These are phyloP conservation scores for Arthrobotrys entomopaga DNA, from an alignment of 2,329 filamentous ascomycete species.

Conservation along the genomic window DNA sequence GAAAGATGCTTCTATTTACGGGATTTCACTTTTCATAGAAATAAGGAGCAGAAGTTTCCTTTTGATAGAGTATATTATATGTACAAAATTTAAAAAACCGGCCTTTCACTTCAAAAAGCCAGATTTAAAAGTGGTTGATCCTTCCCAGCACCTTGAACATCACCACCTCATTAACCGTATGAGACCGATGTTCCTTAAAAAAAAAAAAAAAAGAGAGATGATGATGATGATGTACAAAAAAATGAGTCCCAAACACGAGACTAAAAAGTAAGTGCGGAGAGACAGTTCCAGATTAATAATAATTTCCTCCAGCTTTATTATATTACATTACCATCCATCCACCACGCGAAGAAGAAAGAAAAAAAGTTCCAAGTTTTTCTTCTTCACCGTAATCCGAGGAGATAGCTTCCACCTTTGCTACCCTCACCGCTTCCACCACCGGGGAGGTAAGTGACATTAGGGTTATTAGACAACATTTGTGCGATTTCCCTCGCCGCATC, in stretches of 20 bases:
- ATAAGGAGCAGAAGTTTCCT: background rate
- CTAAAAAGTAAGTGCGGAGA: slow-evolving; percentile 35
- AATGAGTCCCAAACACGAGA: background rate
- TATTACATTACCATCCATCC: slow-evolving; percentile 14
- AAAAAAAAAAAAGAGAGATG: no score
- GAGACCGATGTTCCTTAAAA: background rate
- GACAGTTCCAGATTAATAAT: slow-evolving; percentile 1
- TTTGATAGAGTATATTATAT: slow-evolving; percentile 24
- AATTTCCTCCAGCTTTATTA: slow-evolving; percentile 11
- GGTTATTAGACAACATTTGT: slow-evolving; percentile 85
- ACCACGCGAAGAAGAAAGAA: background rate
- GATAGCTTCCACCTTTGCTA: slow-evolving; percentile 70
- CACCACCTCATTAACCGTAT: background rate
- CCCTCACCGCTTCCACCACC: slow-evolving; percentile 71
- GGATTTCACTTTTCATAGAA: no score
- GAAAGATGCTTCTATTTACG: no score
- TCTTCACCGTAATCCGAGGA: slow-evolving; percentile 71
- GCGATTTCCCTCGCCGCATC: slow-evolving; percentile 97
- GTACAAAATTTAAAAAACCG: slow-evolving; percentile 9
- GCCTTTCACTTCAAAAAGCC: slow-evolving; percentile 6
- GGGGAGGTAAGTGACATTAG: slow-evolving; percentile 94
- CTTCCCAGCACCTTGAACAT: slow-evolving; percentile 4
- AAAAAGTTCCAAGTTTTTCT: no score
- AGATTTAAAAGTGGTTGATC: background rate
- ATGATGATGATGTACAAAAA: slow-evolving; percentile 26